Percentiles rank a stretch among this genome's conserved stretches.
phyloP scores from a whole-genome alignment of 1,139 yeast genomes.

The Geotrichum restrictum region DNA sequence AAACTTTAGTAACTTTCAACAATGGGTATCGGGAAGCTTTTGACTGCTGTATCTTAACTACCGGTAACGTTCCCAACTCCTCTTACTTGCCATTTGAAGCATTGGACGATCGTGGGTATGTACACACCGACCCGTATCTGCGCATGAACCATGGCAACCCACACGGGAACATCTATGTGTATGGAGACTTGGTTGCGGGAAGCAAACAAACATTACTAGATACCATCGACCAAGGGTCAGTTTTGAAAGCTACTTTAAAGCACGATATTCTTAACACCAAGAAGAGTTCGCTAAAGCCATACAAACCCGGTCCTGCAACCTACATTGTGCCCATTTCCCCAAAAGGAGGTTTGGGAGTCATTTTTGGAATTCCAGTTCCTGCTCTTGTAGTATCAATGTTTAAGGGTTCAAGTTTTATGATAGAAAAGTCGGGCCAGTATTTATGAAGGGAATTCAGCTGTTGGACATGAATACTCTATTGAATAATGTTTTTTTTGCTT shows the following conservation, averaged over 20 bases:
- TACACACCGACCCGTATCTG: constrained; percentile 13
- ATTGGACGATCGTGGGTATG: constrained; percentile 15
- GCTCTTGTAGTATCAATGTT: constrained; percentile 14
- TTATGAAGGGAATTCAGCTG: too few relatives aligned
- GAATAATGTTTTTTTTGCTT: too few relatives aligned
- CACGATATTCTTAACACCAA: constrained; percentile 10
- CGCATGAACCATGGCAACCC: constrained; percentile 18
- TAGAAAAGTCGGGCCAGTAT: constrained; percentile 11
- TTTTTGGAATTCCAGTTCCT: constrained; percentile 18
- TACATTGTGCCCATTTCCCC: constrained; percentile 19
- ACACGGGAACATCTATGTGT: constrained; percentile 15
- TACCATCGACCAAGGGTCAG: constrained; percentile 6
- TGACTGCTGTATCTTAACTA: constrained; percentile 18
- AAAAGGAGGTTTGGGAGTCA: constrained; percentile 19
- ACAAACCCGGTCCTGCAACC: constrained; percentile 6
- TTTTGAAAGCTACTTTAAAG: constrained; percentile 11
- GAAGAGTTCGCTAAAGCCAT: constrained; percentile 5
- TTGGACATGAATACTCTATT: too few relatives aligned
- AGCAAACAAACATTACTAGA: constrained; percentile 16
- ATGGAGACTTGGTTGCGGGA: constrained; percentile 17
- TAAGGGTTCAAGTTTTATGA: constrained; percentile 12
- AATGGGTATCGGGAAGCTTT: constrained; percentile 14
- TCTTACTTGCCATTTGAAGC: constrained; percentile 9
- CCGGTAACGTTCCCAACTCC: constrained; percentile 20
- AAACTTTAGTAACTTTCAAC: constrained; percentile 16